phyloP scores from a whole-genome alignment of 345 rosid genomes.

The Syzygium aromaticum region DNA sequence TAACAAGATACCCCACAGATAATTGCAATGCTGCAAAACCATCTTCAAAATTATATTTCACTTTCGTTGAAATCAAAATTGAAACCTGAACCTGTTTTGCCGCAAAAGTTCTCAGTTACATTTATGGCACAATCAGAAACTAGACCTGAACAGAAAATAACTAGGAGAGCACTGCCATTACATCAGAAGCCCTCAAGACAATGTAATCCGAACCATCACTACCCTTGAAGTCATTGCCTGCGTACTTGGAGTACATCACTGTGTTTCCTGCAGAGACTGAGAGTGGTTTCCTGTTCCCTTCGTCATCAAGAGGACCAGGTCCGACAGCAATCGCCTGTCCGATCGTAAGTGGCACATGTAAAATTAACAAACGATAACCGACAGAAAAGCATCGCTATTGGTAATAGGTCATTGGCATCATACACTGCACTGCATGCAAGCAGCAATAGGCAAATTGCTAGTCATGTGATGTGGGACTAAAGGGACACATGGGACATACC shows the following conservation, averaged over 20 bases:
- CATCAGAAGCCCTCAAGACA: slow-evolving; percentile 75
- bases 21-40: not conserved
- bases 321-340: slow-evolving; percentile 80
- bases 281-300: slow-evolving; percentile 50
- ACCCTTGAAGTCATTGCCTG: slow-evolving; percentile 84
- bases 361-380: not conserved
- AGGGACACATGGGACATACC: slow-evolving; percentile 22
- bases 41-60: not conserved
- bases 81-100: not conserved
- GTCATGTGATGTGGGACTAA: too few relatives aligned
- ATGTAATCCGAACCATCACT: slow-evolving; percentile 72
- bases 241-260: slow-evolving; percentile 85
- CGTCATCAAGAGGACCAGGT: slow-evolving; percentile 76
- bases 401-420: not conserved
- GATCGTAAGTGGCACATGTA: not conserved
- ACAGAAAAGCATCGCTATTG: not conserved
- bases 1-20: not conserved
- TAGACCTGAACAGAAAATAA: not conserved
- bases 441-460: not conserved
- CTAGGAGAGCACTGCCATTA: slow-evolving; percentile 91
- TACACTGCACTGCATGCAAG: not conserved
- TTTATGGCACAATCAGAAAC: not conserved
- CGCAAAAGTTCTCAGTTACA: not conserved
- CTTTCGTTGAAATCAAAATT: not conserved
- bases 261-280: slow-evolving; percentile 57